Evolutionary conservation across 2,329 filamentous ascomycete species (phyloP).

Genomic region (Rhexocercosporidium sp.): DNA sequence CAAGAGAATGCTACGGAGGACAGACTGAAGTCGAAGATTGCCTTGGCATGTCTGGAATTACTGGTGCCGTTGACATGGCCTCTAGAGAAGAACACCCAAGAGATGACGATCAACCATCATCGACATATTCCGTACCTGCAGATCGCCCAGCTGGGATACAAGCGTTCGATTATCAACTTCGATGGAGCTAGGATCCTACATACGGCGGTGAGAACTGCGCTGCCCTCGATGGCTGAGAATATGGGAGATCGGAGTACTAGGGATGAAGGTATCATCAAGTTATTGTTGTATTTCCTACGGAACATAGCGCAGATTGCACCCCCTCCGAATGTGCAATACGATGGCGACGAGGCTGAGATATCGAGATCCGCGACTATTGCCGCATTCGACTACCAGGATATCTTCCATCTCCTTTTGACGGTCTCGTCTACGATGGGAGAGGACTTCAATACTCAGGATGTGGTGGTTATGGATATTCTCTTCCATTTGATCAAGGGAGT

Average conservation of each 20-base stretch:
- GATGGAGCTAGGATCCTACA: slow-evolving; percentile 79
- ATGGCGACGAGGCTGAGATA: slow-evolving; percentile 89
- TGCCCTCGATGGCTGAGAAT: slow-evolving; percentile 84
- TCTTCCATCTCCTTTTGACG: slow-evolving; percentile 83
- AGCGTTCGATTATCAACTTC: slow-evolving; percentile 84
- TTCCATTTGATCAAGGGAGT: slow-evolving; percentile 94
- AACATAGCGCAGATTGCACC: slow-evolving; percentile 87
- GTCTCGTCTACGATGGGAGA: slow-evolving; percentile 92
- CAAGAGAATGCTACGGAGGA: slow-evolving; percentile 73
- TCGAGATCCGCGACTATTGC: slow-evolving; percentile 88
- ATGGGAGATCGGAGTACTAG: slow-evolving; percentile 76
- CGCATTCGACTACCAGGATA: slow-evolving; percentile 88
- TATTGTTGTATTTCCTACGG: slow-evolving; percentile 85
- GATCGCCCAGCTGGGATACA: slow-evolving; percentile 87
- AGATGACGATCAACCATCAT: slow-evolving; percentile 92
- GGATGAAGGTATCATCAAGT: slow-evolving; percentile 91
- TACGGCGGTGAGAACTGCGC: slow-evolving; percentile 77
- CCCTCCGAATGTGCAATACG: slow-evolving; percentile 72
- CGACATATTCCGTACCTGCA: slow-evolving; percentile 89
- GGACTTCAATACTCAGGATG: slow-evolving; percentile 88
- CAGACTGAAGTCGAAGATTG: slow-evolving; percentile 77
- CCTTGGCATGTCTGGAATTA: slow-evolving; percentile 86
- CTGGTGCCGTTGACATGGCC: slow-evolving; percentile 95
- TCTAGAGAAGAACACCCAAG: slow-evolving; percentile 75
- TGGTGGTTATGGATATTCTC: slow-evolving; percentile 86